Evolutionary conservation across 176 grass and related monocot genomes (phyloP).

Genomic region (Triticum timopheevii): DNA sequence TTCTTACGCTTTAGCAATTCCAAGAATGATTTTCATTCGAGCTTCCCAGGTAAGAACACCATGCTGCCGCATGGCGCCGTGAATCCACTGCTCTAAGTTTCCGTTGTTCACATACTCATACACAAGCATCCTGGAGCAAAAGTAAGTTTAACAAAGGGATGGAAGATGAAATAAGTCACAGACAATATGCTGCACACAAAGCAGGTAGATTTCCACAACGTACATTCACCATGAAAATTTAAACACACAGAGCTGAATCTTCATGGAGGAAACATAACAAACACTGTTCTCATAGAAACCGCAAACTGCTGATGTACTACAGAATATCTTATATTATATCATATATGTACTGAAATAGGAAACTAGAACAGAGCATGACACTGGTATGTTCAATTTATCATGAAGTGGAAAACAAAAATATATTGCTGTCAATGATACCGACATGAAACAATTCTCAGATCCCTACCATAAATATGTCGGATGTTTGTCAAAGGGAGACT

Average conservation of each 20-base stretch:
- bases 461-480: background rate
- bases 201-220: background rate
- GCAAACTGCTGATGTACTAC: background rate
- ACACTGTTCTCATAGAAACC: background rate
- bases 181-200: background rate
- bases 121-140: conserved; percentile 69
- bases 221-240: background rate
- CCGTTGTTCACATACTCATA: conserved; percentile 90
- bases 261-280: conserved; percentile 10
- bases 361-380: background rate
- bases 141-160: background rate
- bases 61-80: conserved; percentile 66
- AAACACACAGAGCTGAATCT: background rate
- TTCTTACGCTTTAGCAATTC: conserved; percentile 79
- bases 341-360: background rate
- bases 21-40: conserved; percentile 75
- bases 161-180: background rate
- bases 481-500: background rate
- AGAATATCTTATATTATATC: background rate
- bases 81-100: conserved; percentile 92
- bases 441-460: background rate
- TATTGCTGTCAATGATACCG: background rate
- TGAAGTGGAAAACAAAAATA: background rate
- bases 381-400: background rate
- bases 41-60: conserved; percentile 82